Evolutionary conservation across 1,284 basidiomycete species (phyloP).

Genomic region (Tranzscheliella williamsii): DNA sequence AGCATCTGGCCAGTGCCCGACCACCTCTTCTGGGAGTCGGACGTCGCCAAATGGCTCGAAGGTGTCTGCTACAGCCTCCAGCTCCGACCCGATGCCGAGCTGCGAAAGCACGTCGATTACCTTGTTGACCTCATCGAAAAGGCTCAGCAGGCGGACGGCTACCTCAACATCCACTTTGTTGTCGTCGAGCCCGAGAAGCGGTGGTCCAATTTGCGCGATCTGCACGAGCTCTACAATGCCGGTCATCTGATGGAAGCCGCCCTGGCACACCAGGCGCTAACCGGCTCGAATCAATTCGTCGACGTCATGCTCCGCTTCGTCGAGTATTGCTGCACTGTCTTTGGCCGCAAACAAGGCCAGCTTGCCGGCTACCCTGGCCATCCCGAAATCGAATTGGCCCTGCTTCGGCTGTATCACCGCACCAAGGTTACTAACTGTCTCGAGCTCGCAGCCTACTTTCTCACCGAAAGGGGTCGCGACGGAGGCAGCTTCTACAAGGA

Average conservation of each 20-base stretch:
- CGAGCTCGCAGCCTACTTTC: conserved; percentile 15
- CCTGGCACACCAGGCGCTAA: conserved; percentile 11
- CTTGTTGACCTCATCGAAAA: conserved; percentile 12
- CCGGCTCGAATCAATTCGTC: conserved; percentile 6
- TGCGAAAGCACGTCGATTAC: conserved; percentile 8
- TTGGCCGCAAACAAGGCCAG: conserved; percentile 8
- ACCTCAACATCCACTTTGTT: conserved; percentile 29
- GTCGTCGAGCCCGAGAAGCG: conserved; percentile 19
- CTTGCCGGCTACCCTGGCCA: conserved; percentile 20
- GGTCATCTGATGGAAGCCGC: conserved; percentile 25
- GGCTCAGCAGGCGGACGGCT: conserved; percentile 21
- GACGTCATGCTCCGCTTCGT: conserved; percentile 30
- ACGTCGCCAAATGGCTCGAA: conserved; percentile 20
- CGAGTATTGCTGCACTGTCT: conserved; percentile 15
- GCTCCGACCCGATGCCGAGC: conserved; percentile 1
- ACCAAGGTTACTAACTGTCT: conserved; percentile 4
- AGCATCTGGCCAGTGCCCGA: conserved; percentile 22
- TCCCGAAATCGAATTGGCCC: conserved; percentile 20
- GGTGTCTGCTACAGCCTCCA: conserved; percentile 15
- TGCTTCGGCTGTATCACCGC: conserved; percentile 11
- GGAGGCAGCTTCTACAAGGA: conserved; percentile 17
- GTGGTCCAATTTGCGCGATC: conserved; percentile 16
- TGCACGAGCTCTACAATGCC: conserved; percentile 29
- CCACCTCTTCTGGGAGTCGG: conserved; percentile 26
- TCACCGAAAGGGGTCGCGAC: conserved; percentile 17